These are phyloP conservation scores for Ophiobolus disseminans DNA, from an alignment of 2,329 filamentous ascomycete species.

Conservation along the genomic window DNA sequence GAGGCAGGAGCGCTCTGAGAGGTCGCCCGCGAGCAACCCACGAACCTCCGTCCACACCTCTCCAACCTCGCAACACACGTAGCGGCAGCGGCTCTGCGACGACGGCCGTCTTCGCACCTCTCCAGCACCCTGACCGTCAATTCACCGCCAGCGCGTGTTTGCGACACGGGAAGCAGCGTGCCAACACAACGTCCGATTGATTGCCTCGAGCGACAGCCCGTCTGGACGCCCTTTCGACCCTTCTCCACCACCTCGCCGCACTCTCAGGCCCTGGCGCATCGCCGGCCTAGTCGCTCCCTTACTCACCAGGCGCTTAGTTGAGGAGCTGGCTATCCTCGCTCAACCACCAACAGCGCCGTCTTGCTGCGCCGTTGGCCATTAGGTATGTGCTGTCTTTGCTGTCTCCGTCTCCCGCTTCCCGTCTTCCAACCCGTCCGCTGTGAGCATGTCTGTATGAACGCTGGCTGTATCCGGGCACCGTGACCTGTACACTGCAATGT, in stretches of 20 bases:
- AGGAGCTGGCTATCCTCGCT: conserved; percentile 54
- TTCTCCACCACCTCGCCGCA: conserved; percentile 31
- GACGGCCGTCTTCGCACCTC: not conserved
- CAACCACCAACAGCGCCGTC: conserved; percentile 34
- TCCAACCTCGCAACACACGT: conserved; percentile 19
- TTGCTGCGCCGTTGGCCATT: conserved; percentile 33
- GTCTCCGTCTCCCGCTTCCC: conserved; percentile 23
- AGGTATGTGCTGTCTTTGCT: conserved; percentile 42
- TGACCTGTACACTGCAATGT: conserved; percentile 18
- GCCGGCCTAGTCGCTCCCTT: conserved; percentile 48
- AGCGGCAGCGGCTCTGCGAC: conserved; percentile 30
- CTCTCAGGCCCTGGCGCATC: conserved; percentile 40
- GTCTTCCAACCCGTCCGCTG: conserved; percentile 7
- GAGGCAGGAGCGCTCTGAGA: conserved; percentile 19
- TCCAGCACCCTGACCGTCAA: not conserved
- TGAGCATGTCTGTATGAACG: conserved; percentile 10
- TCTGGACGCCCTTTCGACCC: conserved; percentile 19
- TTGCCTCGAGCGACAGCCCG: not conserved
- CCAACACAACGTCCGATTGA: not conserved
- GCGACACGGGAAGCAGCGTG: not conserved
- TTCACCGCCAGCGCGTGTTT: not conserved
- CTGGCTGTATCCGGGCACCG: conserved; percentile 12
- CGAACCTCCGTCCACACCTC: conserved; percentile 19
- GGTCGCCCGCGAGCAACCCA: conserved; percentile 23
- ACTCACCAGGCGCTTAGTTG: conserved; percentile 49